These are phyloP conservation scores for Phytopythium litorale DNA, from an alignment of 352 stramenopile genomes.

Conservation along the genomic window DNA sequence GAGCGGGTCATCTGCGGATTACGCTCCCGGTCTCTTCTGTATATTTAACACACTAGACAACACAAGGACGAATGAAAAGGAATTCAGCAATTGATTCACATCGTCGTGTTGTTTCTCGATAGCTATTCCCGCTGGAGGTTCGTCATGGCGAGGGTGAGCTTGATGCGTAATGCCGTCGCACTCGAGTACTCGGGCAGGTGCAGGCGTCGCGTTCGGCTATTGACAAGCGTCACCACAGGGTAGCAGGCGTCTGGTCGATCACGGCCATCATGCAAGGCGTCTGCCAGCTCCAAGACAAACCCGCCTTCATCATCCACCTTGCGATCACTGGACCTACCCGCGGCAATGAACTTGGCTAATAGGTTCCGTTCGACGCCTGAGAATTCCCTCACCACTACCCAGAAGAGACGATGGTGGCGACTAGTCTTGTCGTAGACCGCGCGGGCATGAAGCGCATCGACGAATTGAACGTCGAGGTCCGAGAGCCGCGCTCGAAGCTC, in stretches of 20 bases:
- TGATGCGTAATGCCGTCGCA: constrained; percentile 37
- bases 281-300: constrained; percentile 46
- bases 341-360: constrained; percentile 46
- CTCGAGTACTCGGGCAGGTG: constrained; percentile 66
- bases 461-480: constrained; percentile 25
- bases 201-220: constrained; percentile 25
- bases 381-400: constrained; percentile 32
- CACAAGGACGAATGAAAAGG: too few species aligned
- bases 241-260: constrained; percentile 56
- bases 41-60: constrained; percentile 3
- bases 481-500: constrained; percentile 28
- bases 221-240: constrained; percentile 38
- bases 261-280: constrained; percentile 33
- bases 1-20: background rate
- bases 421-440: constrained; percentile 21
- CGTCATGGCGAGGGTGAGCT: constrained; percentile 59
- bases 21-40: background rate
- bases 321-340: constrained; percentile 4
- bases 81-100: background rate
- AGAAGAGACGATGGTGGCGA: constrained; percentile 42
- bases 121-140: constrained; percentile 13
- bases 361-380: constrained; percentile 40
- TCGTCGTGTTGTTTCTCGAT: too few species aligned
- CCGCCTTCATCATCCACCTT: background rate
- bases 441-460: constrained; percentile 23